Conservation (phyloP, 164 flowering plant genomes). For the Brasenia schreberi region DNA sequence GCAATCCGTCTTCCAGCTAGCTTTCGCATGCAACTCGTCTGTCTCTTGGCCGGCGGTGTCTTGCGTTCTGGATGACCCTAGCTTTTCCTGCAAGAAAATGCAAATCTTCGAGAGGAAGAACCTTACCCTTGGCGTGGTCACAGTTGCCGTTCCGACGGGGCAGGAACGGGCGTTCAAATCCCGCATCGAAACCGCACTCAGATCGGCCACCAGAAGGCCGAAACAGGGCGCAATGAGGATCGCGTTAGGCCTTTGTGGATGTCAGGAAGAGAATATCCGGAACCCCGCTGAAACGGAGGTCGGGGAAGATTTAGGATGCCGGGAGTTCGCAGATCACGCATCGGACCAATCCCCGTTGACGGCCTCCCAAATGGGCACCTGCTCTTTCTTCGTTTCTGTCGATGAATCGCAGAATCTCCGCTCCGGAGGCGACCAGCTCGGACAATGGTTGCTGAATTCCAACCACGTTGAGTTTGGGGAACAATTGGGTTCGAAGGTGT, state of each 20-base stretch:
- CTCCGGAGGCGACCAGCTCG: slow-evolving; percentile 56
- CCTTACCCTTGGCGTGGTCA: slow-evolving; percentile 50
- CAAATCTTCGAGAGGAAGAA: slow-evolving; percentile 92
- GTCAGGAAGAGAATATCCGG: slow-evolving; percentile 59
- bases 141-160: slow-evolving; percentile 41
- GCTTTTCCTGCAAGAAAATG: slow-evolving; percentile 76
- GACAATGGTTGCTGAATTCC: slow-evolving; percentile 60
- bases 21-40: slow-evolving; percentile 73
- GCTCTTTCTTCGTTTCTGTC: slow-evolving; percentile 39
- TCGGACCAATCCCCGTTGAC: slow-evolving; percentile 47
- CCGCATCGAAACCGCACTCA: slow-evolving; percentile 55
- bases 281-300: slow-evolving; percentile 28
- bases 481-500: slow-evolving; percentile 52
- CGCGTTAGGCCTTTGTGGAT: slow-evolving; percentile 89
- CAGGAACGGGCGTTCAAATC: slow-evolving; percentile 51
- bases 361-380: slow-evolving; percentile 8
- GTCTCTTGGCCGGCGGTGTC: slow-evolving; percentile 79
- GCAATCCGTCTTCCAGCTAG: slow-evolving; percentile 52
- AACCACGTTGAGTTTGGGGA: slow-evolving; percentile 68
- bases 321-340: slow-evolving; percentile 22
- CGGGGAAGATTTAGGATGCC: slow-evolving; percentile 32
- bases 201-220: slow-evolving; percentile 50
- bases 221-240: slow-evolving; percentile 54
- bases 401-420: slow-evolving; percentile 88
- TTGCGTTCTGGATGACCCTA: slow-evolving; percentile 50